Percentiles rank a stretch among this genome's conserved stretches.
Evolutionary conservation across 192 early-diverging fungal genomes (phyloP).

Genomic region (Geosiphon pyriformis): DNA sequence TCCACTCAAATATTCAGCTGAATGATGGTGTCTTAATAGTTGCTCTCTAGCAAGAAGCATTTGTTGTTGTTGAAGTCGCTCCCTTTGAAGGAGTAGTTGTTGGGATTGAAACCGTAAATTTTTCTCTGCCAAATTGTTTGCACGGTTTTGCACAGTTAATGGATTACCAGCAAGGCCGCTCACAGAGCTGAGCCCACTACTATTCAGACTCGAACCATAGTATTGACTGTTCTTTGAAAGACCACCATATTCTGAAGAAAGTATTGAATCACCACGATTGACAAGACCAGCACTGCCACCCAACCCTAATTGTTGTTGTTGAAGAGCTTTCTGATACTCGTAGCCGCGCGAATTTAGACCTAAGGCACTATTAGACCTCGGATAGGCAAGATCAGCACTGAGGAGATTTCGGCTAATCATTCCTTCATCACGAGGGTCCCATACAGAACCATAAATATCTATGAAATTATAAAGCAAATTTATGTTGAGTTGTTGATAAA

Average conservation of each 20-base stretch:
- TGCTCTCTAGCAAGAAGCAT: conserved; percentile 44
- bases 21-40: conserved; percentile 44
- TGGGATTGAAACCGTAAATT: conserved; percentile 49
- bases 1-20: conserved; percentile 29
- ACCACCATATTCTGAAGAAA: conserved; percentile 27
- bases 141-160: conserved; percentile 16
- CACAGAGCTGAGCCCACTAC: conserved; percentile 25
- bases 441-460: conserved; percentile 23
- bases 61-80: conserved; percentile 40
- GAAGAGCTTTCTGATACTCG: conserved; percentile 40
- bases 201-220: conserved; percentile 26
- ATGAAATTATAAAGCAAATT: background rate
- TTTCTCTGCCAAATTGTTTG: conserved; percentile 36
- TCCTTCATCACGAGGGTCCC: conserved; percentile 26
- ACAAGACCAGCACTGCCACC: conserved; percentile 25
- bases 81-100: conserved; percentile 44
- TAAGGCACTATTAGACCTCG: conserved; percentile 8
- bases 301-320: conserved; percentile 34
- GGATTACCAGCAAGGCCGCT: conserved; percentile 33
- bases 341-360: conserved; percentile 20
- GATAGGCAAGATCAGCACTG: conserved; percentile 20
- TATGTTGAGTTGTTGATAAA: no score
- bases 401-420: conserved; percentile 18
- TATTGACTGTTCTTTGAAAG: conserved; percentile 22
- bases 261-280: conserved; percentile 17